Percentiles rank a stretch among this genome's conserved stretches.
These are phyloP conservation scores for Malassezia sympodialis DNA, from an alignment of 1,284 basidiomycete species.

Conservation along the genomic window DNA sequence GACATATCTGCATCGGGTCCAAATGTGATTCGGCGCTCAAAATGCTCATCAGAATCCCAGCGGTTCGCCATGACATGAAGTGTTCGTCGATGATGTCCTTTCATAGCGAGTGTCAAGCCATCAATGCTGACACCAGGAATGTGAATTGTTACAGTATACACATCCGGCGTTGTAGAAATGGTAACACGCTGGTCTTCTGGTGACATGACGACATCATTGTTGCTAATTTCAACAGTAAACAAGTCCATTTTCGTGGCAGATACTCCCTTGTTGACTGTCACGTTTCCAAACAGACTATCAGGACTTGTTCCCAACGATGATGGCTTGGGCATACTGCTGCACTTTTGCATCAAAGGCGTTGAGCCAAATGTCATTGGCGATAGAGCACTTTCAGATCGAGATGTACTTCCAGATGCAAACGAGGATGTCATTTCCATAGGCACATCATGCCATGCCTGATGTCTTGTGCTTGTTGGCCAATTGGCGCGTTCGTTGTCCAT, in stretches of 20 bases:
- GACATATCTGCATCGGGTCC: constrained; percentile 11
- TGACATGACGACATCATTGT: background rate
- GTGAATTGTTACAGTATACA: constrained; percentile 24
- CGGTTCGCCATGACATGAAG: constrained; percentile 41
- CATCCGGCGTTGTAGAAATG: background rate
- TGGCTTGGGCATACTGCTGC: background rate
- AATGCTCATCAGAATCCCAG: constrained; percentile 34
- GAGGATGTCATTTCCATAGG: background rate
- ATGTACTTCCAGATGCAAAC: background rate
- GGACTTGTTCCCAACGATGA: background rate
- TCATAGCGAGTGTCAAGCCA: constrained; percentile 38
- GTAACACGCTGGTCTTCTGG: background rate
- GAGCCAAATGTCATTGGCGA: background rate
- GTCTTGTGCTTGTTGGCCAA: background rate
- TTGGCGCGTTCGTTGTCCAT: background rate
- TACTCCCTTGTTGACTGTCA: background rate
- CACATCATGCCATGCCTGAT: background rate
- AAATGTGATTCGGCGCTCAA: constrained; percentile 40
- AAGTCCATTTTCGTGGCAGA: background rate
- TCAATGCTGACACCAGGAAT: constrained; percentile 40
- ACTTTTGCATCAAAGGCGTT: background rate
- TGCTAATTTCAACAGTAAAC: background rate
- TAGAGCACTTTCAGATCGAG: background rate
- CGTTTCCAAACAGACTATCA: background rate
- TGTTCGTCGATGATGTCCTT: constrained; percentile 35